A percentile compares a stretch with the other conserved stretches of the same genome.
phyloP scores from a whole-genome alignment of 2,329 filamentous ascomycete genomes.

The Xylaria sp. region DNA sequence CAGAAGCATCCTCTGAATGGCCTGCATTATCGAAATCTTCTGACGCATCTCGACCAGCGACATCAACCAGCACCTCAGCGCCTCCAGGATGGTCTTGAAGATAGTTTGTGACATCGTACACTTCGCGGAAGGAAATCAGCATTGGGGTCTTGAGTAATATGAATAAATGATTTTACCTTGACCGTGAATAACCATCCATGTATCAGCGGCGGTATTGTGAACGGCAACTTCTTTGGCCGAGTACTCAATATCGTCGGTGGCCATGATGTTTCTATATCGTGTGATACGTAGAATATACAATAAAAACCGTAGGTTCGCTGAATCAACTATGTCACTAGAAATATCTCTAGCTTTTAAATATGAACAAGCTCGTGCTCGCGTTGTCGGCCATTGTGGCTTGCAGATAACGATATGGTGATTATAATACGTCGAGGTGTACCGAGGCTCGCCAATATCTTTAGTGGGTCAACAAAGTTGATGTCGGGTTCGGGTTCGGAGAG shows the following conservation, averaged over 20 bases:
- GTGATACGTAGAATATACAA: not conserved
- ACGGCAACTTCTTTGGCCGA: slow-evolving; percentile 57
- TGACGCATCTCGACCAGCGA: slow-evolving; percentile 80
- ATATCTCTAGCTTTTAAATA: slow-evolving; percentile 27
- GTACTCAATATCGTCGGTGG: slow-evolving; percentile 44
- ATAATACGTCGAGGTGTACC: slow-evolving; percentile 12
- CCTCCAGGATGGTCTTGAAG: slow-evolving; percentile 74
- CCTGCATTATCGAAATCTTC: slow-evolving; percentile 86
- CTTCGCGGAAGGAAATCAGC: slow-evolving; percentile 48
- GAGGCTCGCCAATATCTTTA: slow-evolving; percentile 27
- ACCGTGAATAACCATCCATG: slow-evolving; percentile 67
- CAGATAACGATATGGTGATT: slow-evolving; percentile 12
- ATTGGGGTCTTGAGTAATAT: not conserved
- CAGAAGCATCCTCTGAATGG: slow-evolving; percentile 72
- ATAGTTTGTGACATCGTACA: slow-evolving; percentile 69
- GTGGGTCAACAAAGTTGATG: slow-evolving; percentile 13
- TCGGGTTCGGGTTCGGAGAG: slow-evolving; percentile 1
- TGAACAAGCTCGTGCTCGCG: slow-evolving; percentile 20
- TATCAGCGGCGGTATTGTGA: slow-evolving; percentile 60
- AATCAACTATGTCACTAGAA: not conserved
- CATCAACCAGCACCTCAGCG: slow-evolving; percentile 79
- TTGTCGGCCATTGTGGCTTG: slow-evolving; percentile 13
- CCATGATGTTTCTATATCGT: slow-evolving; percentile 26
- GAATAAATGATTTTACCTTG: slow-evolving; percentile 54
- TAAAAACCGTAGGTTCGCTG: not conserved